A percentile compares a stretch with the other conserved stretches of the same genome.
Conservation (phyloP, 1,139 yeast species). For the Saccharomyces hybrid region DNA sequence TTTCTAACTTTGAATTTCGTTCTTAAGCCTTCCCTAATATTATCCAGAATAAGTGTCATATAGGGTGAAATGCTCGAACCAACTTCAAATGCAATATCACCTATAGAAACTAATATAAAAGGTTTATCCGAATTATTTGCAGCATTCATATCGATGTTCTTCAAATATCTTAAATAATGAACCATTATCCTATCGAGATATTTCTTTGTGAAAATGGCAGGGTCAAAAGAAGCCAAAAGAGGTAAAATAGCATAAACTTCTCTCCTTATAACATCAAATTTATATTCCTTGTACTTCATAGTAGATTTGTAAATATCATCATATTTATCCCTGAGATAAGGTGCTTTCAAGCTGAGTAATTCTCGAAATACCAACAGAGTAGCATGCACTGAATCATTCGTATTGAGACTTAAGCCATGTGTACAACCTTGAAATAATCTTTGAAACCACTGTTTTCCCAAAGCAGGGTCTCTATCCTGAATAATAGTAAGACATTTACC, state of each 20-base stretch:
- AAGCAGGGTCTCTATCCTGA: conserved; percentile 66
- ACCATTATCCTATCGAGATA: conserved; percentile 75
- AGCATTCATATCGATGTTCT: conserved; percentile 44
- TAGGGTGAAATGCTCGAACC: conserved; percentile 85
- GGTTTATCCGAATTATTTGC: conserved; percentile 48
- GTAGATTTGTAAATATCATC: conserved; percentile 73
- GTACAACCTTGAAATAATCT: conserved; percentile 59
- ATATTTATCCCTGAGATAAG: conserved; percentile 63
- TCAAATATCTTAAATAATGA: conserved; percentile 71
- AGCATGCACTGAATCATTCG: conserved; percentile 77
- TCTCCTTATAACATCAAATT: conserved; percentile 64
- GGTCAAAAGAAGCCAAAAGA: conserved; percentile 69
- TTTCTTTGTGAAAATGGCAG: conserved; percentile 68
- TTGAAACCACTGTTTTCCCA: conserved; percentile 67
- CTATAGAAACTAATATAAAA: conserved; percentile 74
- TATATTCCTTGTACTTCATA: conserved; percentile 69
- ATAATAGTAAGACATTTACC: conserved; percentile 72
- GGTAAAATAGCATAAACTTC: conserved; percentile 83
- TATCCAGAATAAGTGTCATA: conserved; percentile 76
- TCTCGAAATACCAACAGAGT: conserved; percentile 78
- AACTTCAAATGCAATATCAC: conserved; percentile 76
- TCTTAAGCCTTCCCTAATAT: conserved; percentile 73
- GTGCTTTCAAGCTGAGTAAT: conserved; percentile 57
- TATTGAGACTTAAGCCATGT: conserved; percentile 40
- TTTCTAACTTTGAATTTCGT: conserved; percentile 60